These are phyloP conservation scores for Trametes maxima DNA, from an alignment of 768 basidiomycete genomes.

Conservation along the genomic window DNA sequence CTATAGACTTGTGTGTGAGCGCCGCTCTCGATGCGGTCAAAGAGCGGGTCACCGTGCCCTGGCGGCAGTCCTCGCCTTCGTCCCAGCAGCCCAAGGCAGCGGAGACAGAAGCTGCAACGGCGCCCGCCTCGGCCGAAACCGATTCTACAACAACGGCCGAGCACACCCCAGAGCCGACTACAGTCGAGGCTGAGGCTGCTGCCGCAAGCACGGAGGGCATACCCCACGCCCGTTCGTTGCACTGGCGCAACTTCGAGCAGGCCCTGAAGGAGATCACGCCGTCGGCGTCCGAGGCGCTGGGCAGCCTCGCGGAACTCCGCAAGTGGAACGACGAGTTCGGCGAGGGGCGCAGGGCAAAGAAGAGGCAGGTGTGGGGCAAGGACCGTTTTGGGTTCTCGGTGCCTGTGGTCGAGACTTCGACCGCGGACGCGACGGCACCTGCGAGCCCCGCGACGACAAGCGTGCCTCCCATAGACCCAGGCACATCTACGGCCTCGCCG, in stretches of 20 bases:
- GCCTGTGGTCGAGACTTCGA: conserved; percentile 18
- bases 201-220: background rate
- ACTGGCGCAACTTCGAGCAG: conserved; percentile 71
- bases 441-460: conserved; percentile 1
- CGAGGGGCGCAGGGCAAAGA: conserved; percentile 72
- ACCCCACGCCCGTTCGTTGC: conserved; percentile 41
- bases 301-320: conserved; percentile 71
- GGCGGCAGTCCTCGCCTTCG: conserved; percentile 42
- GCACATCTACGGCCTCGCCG: background rate
- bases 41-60: conserved; percentile 79
- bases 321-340: conserved; percentile 97
- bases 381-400: conserved; percentile 85
- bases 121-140: background rate
- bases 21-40: conserved; percentile 93
- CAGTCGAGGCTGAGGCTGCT: conserved; percentile 3
- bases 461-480: background rate
- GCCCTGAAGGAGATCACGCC: conserved; percentile 90
- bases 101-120: background rate
- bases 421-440: conserved; percentile 22
- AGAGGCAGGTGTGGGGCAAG: conserved; percentile 80
- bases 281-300: conserved; percentile 81
- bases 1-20: conserved; percentile 84
- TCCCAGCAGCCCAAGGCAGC: background rate
- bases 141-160: conserved; percentile 3
- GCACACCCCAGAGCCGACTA: background rate